These are phyloP conservation scores for Passalora sequoiae DNA, from an alignment of 2,329 filamentous ascomycete genomes.

Conservation along the genomic window DNA sequence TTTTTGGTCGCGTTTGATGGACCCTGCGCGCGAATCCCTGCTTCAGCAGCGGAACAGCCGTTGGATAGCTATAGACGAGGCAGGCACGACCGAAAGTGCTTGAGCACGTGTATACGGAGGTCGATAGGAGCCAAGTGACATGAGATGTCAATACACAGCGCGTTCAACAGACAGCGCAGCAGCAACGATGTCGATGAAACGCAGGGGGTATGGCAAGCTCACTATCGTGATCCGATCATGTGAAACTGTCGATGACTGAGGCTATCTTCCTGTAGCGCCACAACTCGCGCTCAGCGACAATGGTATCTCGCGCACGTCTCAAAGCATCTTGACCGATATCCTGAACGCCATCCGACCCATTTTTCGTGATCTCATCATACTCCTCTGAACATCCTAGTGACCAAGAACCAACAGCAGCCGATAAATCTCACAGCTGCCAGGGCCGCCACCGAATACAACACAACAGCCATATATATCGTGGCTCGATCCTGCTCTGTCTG, in stretches of 20 bases:
- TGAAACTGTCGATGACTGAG: background rate
- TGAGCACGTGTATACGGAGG: too few species aligned
- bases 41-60: too few species aligned
- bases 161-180: too few species aligned
- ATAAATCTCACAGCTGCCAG: constrained; percentile 81
- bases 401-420: constrained; percentile 85
- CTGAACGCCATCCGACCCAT: constrained; percentile 11
- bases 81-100: too few species aligned
- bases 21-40: background rate
- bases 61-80: too few species aligned
- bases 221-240: background rate
- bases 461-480: constrained; percentile 78
- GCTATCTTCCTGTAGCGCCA: constrained; percentile 6
- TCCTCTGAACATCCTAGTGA: constrained; percentile 74
- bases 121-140: too few species aligned
- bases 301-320: constrained; percentile 12
- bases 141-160: too few species aligned
- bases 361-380: constrained; percentile 24
- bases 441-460: constrained; percentile 83
- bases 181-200: too few species aligned
- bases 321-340: constrained; percentile 8
- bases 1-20: constrained; percentile 1
- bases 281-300: constrained; percentile 6
- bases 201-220: background rate
- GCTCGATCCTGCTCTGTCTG: constrained; percentile 54